Conservation (phyloP, 768 basidiomycete species). For the Tricholoma saponaceum region DNA sequence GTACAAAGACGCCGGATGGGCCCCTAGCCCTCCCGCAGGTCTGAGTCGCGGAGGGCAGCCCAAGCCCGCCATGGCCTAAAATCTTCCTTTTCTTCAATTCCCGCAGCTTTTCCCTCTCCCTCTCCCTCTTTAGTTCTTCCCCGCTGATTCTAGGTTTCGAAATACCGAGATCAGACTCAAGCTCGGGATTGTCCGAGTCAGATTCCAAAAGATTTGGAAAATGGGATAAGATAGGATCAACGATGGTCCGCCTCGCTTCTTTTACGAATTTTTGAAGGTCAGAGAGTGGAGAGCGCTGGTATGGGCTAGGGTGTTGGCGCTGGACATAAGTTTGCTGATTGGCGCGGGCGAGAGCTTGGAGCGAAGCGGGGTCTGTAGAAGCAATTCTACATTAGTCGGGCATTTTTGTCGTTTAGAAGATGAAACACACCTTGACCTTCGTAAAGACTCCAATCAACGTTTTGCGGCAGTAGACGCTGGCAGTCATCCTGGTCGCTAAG, state of each 20-base stretch:
- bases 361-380: constrained; percentile 47
- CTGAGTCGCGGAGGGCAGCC: constrained; percentile 14
- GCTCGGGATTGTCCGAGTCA: constrained; percentile 31
- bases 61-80: constrained; percentile 26
- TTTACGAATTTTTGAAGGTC: constrained; percentile 18
- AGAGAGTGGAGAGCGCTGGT: constrained; percentile 14
- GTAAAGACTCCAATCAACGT: constrained; percentile 63
- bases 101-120: constrained; percentile 48
- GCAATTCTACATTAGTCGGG: neutral
- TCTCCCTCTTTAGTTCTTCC: constrained; percentile 36
- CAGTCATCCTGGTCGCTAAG: constrained; percentile 45
- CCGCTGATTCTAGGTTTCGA: constrained; percentile 11
- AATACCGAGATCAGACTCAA: constrained; percentile 25
- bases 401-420: neutral
- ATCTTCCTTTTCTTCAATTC: constrained; percentile 55
- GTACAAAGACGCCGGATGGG: constrained; percentile 43
- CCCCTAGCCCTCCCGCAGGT: constrained; percentile 13
- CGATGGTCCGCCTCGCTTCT: constrained; percentile 40
- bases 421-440: constrained; percentile 45
- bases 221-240: constrained; percentile 43
- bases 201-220: constrained; percentile 30
- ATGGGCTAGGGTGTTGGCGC: constrained; percentile 5
- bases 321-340: constrained; percentile 31
- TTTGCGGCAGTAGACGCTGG: constrained; percentile 38
- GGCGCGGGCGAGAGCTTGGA: constrained; percentile 42